Conservation (phyloP, 2,329 filamentous ascomycete genomes). For the Fusarium oligoseptatum region DNA sequence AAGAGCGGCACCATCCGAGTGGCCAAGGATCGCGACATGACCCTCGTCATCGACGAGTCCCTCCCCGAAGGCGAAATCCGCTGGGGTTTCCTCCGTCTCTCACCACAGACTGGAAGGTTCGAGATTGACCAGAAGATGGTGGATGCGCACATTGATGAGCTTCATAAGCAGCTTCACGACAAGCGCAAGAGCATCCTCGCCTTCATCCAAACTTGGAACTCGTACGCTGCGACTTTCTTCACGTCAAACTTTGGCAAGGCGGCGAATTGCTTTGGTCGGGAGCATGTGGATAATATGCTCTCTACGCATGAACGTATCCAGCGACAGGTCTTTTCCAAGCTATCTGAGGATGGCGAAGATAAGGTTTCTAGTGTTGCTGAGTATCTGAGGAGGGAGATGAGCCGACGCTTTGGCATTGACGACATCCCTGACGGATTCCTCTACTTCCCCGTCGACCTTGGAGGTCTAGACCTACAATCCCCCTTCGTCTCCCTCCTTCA, state of each 20-base stretch:
- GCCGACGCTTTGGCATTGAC: constrained; percentile 62
- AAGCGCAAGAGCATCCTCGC: constrained; percentile 65
- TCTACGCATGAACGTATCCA: constrained; percentile 64
- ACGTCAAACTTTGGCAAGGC: constrained; percentile 65
- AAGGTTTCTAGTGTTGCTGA: constrained; percentile 61
- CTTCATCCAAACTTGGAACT: constrained; percentile 65
- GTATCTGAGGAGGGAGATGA: constrained; percentile 67
- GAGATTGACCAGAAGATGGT: constrained; percentile 71
- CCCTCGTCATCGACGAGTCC: constrained; percentile 43
- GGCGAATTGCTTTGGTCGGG: constrained; percentile 64
- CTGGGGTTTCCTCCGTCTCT: constrained; percentile 70
- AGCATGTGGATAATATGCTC: constrained; percentile 67
- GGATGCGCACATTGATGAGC: constrained; percentile 69
- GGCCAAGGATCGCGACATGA: constrained; percentile 37
- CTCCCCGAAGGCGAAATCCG: constrained; percentile 64
- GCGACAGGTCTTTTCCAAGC: constrained; percentile 58
- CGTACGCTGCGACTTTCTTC: constrained; percentile 66
- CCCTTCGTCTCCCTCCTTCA: constrained; percentile 60
- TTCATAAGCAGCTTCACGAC: constrained; percentile 67
- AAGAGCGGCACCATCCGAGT: constrained; percentile 65
- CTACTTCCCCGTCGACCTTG: constrained; percentile 60
- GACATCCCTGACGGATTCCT: constrained; percentile 61
- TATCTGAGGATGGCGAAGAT: constrained; percentile 39
- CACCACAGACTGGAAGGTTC: constrained; percentile 65
- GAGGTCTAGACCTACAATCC: constrained; percentile 61